A percentile compares a stretch with the other conserved stretches of the same genome.
These are phyloP conservation scores for Pelargonium nanum DNA, from an alignment of 345 rosid species.

Conservation along the genomic window DNA sequence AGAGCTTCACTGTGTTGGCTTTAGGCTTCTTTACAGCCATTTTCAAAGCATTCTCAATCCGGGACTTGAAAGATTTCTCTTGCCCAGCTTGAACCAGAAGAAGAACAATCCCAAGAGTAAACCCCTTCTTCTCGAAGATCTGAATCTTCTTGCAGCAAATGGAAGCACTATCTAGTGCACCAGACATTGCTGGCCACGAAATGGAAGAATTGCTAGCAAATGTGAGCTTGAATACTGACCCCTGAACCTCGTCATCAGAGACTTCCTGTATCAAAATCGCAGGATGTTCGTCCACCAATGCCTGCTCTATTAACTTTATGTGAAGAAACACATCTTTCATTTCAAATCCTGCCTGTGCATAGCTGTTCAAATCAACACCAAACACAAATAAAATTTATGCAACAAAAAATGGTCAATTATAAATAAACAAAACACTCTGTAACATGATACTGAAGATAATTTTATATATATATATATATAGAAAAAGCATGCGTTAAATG, in stretches of 20 bases:
- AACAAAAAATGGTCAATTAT: neutral
- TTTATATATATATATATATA: too few relatives aligned
- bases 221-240: constrained; percentile 54
- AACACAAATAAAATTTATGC: neutral
- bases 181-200: constrained; percentile 78
- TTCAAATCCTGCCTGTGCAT: constrained; percentile 81
- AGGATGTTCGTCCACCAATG: constrained; percentile 66
- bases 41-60: constrained; percentile 66
- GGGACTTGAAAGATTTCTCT: constrained; percentile 43
- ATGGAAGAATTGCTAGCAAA: constrained; percentile 70
- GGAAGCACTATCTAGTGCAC: constrained; percentile 63
- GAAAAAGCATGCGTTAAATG: neutral
- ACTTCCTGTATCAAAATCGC: constrained; percentile 66
- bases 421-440: neutral
- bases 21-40: constrained; percentile 60
- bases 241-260: constrained; percentile 43
- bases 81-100: constrained; percentile 55
- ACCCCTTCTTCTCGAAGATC: constrained; percentile 90
- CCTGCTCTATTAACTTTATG: constrained; percentile 88
- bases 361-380: constrained; percentile 35
- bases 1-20: constrained; percentile 59
- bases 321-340: constrained; percentile 93
- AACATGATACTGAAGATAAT: too few relatives aligned
- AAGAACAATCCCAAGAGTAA: constrained; percentile 65
- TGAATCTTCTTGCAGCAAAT: constrained; percentile 77